Evolutionary conservation across 2,329 filamentous ascomycete genomes (phyloP), one percentile per base, ranked within the genome.

Genomic region (Colletotrichum sp.): DNA sequence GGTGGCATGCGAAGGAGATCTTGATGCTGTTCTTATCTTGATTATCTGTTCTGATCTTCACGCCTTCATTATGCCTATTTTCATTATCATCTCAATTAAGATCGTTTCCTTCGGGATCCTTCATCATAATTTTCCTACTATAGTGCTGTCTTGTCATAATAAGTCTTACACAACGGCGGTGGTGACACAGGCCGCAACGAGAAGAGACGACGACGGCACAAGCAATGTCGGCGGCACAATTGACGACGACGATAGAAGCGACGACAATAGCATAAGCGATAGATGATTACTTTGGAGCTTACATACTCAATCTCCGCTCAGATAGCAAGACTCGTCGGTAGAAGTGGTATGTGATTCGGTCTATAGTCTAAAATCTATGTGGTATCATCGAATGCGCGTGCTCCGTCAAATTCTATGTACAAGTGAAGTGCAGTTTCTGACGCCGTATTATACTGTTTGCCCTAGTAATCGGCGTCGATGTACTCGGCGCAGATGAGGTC

Each of bases 401-500:
- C n/a, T 49, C n/a, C 11, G n/a, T 22, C 44, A 22, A 49, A 22
- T 3, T 49, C n/a, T 49, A 49, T 49, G 11, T 49, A 49, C 44
- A 49, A 49, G n/a, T 49, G 44, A 49, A 49, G n/a, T 49, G 44
- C 44, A 49, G n/a, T 49, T 49, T 13, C 5, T 49, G 3, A 22
- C 19, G 1, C 44, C 55, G 27, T 25, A 29, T 25, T 59, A 19
- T 29, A 29, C 19, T n/a, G 15, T 22, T 0, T 2, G 0, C 29
- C 13, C 34, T 61, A 70, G 36, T 62, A 49, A 19, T 70, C 67
- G 5, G 57, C 57, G 25, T 70, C 72, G 15, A 79, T 63, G 66
- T 82, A 82, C 39, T 82, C 80, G 65, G 80, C 80, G 52, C 81
- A 82, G 3, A 82, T 69, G 16, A 75, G 32, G 34, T 59, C 78